Evolutionary conservation across 805 yeast genomes (phyloP).

Genomic region (Cyberlindnera suaveolens): DNA sequence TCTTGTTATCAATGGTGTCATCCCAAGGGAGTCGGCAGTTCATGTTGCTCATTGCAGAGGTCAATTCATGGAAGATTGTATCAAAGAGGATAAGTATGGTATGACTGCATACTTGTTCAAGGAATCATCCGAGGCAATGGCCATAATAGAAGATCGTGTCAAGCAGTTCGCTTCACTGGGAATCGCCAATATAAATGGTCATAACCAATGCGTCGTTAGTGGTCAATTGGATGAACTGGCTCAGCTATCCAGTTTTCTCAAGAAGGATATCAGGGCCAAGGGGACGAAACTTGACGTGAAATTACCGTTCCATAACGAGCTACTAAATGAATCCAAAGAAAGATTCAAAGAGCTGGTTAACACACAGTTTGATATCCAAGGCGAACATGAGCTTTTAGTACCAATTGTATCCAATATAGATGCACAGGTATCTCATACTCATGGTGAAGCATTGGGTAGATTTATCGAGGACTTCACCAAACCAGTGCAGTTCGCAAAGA

Average conservation of each 20-base stretch:
- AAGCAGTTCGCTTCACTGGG: slow-evolving; percentile 14
- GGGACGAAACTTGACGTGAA: slow-evolving; percentile 30
- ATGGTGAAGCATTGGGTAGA: slow-evolving; percentile 24
- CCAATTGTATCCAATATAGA: slow-evolving; percentile 36
- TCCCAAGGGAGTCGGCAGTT: slow-evolving; percentile 14
- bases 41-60: slow-evolving; percentile 31
- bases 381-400: slow-evolving; percentile 13
- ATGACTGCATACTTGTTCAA: slow-evolving; percentile 32
- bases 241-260: slow-evolving; percentile 10
- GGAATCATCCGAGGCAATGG: slow-evolving; percentile 1
- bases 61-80: slow-evolving; percentile 29
- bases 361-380: slow-evolving; percentile 7
- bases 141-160: slow-evolving; percentile 4
- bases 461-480: slow-evolving; percentile 34
- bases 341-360: slow-evolving; percentile 16
- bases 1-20: slow-evolving; percentile 26
- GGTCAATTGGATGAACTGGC: slow-evolving; percentile 26
- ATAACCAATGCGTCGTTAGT: slow-evolving; percentile 34
- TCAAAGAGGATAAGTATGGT: slow-evolving; percentile 22
- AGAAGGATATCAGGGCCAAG: slow-evolving; percentile 21
- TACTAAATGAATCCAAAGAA: slow-evolving; percentile 29
- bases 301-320: slow-evolving; percentile 40
- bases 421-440: slow-evolving; percentile 23
- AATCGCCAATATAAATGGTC: slow-evolving; percentile 38
- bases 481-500: slow-evolving; percentile 39